Evolutionary conservation across 75 land plant genomes (phyloP), one percentile per base, ranked within the genome.

Genomic region (Gnetum montanum): DNA sequence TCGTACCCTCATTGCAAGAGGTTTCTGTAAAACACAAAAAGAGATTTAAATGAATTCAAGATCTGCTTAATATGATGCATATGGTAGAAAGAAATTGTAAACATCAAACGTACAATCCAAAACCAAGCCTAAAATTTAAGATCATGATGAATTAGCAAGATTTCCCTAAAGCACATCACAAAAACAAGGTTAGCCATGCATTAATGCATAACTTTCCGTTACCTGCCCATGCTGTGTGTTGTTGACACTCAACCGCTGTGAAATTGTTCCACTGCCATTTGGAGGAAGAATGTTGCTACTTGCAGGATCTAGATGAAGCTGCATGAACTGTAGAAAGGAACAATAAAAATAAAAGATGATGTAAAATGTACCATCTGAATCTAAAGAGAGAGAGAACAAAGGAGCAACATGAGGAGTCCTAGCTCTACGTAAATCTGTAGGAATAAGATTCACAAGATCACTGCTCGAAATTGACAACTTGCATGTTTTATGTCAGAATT

Each of bases 161-260:
- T n/a, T n/a, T n/a, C n/a, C n/a, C n/a, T n/a, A n/a, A n/a, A n/a
- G n/a, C n/a, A n/a, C n/a, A n/a, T n/a, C n/a, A n/a, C n/a, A n/a
- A n/a, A n/a, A n/a, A n/a, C n/a, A n/a, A n/a, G n/a, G n/a, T n/a
- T n/a, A n/a, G n/a, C n/a, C n/a, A n/a, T n/a, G n/a, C n/a, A n/a
- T n/a, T n/a, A n/a, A n/a, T n/a, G n/a, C n/a, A n/a, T n/a, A n/a
- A n/a, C n/a, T n/a, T n/a, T n/a, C n/a, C n/a, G 23, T 33, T 70
- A 93, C 98, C 91, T 94, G 95, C 47, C 98, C 96, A 70, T 82
- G 91, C 70, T 72, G 78, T 59, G 61, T 85, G 56, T 94, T 94
- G 8, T 73, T 83, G 15, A 86, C 71, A 26, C 59, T 76, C 48
- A 94, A 55, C 20, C 33, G 63, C 64, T 94, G 98, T 43, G 82